Evolutionary conservation across 2,329 filamentous ascomycete genomes (phyloP).

Genomic region (Sporothrix schenckii): DNA sequence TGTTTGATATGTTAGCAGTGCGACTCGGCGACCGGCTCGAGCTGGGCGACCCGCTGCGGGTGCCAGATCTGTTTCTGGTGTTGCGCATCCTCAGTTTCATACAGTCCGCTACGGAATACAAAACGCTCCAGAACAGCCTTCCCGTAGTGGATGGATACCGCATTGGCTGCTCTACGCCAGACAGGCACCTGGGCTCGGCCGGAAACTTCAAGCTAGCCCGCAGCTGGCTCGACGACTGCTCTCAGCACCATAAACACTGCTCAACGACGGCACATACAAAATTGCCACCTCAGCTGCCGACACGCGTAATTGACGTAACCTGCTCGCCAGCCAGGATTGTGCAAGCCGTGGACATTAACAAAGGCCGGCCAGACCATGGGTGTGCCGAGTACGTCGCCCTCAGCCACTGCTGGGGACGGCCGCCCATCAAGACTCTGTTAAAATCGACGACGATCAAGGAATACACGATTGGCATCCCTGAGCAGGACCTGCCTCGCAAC

Average conservation of each 20-base stretch:
- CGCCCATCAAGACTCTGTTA: not conserved
- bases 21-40: constrained; percentile 11
- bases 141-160: constrained; percentile 9
- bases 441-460: not conserved
- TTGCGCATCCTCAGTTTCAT: not conserved
- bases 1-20: constrained; percentile 22
- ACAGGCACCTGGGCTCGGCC: constrained; percentile 17
- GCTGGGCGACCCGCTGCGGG: not conserved
- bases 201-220: constrained; percentile 21
- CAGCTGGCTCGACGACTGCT: constrained; percentile 27
- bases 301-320: constrained; percentile 22
- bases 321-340: constrained; percentile 6
- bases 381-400: constrained; percentile 28
- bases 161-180: constrained; percentile 19
- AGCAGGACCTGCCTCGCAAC: not conserved
- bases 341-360: not conserved
- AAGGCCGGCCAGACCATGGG: not conserved
- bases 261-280: not conserved
- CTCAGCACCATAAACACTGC: not conserved
- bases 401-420: constrained; percentile 31
- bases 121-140: not conserved
- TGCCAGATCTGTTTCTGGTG: constrained; percentile 5
- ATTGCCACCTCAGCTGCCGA: constrained; percentile 21
- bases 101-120: not conserved
- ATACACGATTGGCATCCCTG: not conserved